Percentiles rank a stretch among this genome's conserved stretches.
Conservation (phyloP, 1,139 yeast species). For the Lodderomyces parapsilosis region DNA sequence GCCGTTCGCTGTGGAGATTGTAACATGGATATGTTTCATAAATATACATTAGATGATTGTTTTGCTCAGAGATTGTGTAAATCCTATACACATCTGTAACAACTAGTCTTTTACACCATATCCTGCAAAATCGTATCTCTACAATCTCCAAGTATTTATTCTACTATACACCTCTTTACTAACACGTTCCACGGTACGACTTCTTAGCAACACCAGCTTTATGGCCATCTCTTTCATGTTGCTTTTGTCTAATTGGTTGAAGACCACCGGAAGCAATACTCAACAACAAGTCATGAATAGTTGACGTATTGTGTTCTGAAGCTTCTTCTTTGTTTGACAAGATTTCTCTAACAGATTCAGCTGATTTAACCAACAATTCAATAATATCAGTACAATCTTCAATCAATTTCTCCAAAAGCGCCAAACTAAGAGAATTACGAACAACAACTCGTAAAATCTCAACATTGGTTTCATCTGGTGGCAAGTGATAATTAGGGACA, state of each 20-base stretch:
- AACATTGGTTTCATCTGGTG: slow-evolving; percentile 50
- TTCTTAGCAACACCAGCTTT: slow-evolving; percentile 33
- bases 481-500: slow-evolving; percentile 86
- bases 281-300: slow-evolving; percentile 34
- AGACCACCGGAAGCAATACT: slow-evolving; percentile 41
- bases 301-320: slow-evolving; percentile 20
- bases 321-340: slow-evolving; percentile 17
- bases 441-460: slow-evolving; percentile 88
- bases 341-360: slow-evolving; percentile 26
- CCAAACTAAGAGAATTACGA: slow-evolving; percentile 67
- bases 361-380: slow-evolving; percentile 49
- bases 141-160: too few relatives aligned
- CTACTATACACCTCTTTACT: slow-evolving; percentile 10
- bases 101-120: too few relatives aligned
- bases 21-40: too few relatives aligned
- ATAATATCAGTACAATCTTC: slow-evolving; percentile 58
- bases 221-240: slow-evolving; percentile 22
- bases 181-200: slow-evolving; percentile 58
- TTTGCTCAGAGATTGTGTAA: too few relatives aligned
- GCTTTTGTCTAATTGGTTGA: slow-evolving; percentile 26
- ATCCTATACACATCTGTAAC: too few relatives aligned
- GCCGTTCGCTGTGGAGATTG: too few relatives aligned
- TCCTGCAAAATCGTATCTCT: too few relatives aligned
- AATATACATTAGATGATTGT: too few relatives aligned
- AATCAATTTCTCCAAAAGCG: slow-evolving; percentile 71